phyloP scores from a whole-genome alignment of 75 land plant species.

The Picea sitchensis region DNA sequence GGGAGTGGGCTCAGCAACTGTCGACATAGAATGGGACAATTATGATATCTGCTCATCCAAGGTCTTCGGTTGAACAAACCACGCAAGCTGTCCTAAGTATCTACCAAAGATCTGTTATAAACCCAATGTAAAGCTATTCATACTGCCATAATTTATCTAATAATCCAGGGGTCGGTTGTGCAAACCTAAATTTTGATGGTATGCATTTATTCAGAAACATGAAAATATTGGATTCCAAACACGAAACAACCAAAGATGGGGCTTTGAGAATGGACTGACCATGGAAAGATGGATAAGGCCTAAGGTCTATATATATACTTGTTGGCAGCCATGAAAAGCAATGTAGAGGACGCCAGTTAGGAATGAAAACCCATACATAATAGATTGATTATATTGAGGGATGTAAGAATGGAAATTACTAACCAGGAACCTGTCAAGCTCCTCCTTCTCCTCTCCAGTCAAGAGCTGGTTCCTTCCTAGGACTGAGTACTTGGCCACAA shows the following conservation, averaged over 20 bases:
- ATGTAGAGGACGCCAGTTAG: too few relatives aligned
- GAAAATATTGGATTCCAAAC: background rate
- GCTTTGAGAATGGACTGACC: too few relatives aligned
- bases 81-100: too few relatives aligned
- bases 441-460: constrained; percentile 51
- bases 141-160: background rate
- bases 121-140: background rate
- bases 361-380: too few relatives aligned
- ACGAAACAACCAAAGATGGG: too few relatives aligned
- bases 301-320: background rate
- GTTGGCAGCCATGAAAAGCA: background rate
- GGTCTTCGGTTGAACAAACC: too few relatives aligned
- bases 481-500: constrained; percentile 73
- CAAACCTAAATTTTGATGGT: background rate
- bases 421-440: constrained; percentile 94
- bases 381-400: background rate
- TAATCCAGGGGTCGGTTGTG: background rate
- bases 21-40: background rate
- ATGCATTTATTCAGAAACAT: background rate
- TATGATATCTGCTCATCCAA: too few relatives aligned
- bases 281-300: background rate
- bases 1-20: background rate
- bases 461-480: constrained; percentile 31
- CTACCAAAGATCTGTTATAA: too few relatives aligned
- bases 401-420: constrained; percentile 3